Base-by-base conservation (phyloP, 2,329 filamentous ascomycete species). In the Epichloe brachyelytri region DNA sequence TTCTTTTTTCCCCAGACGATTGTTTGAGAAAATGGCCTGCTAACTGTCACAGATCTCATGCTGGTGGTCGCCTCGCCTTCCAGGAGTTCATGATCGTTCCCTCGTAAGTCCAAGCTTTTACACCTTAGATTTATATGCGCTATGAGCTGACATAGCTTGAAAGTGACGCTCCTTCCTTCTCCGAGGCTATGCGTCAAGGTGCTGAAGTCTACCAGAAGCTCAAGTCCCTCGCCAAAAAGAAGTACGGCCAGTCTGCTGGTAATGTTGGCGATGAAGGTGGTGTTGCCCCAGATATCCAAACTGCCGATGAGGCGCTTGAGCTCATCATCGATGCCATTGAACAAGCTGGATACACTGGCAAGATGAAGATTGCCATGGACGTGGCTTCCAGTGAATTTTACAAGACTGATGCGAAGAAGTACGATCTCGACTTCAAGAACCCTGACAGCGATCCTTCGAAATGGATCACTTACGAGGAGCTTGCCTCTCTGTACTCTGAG, bases 341-440 rank as follows among this genome's bases (percentile, higher is more conserved):
- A 75, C 75, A 89, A 75, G 87, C 91, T 59, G 93, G 93, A 61
- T 97, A 98, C 80, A 89, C 86, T 54, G 93, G 91, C 72, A 78
- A 93, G 80, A 84, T 98, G 71, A 88, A 95, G 73, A 98, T 98
- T 65, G 93, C 93, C 69, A 95, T 98, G 89, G 93, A 98, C 67
- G 91, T 97, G 68, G 93, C 93, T 59, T 96, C 93, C 59, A 95
- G 87, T 78, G 93, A 98, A 74, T 98, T 98, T 82, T 98, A 98
- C 86, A 97, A 97, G 79, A 73, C 77, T 65, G 88, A 93, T 49
- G 91, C 76, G 70, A 96, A 97, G 86, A 97, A 97, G 81, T 98
- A 98, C 82, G 93, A 98, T 69, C 81, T 98, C 59, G 93, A 97
- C 85, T 98, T 97, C 88, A 97, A 98, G 88, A 98, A 98, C 83